Base-by-base conservation (phyloP, 306 rosid species). In the Vicia faba region DNA sequence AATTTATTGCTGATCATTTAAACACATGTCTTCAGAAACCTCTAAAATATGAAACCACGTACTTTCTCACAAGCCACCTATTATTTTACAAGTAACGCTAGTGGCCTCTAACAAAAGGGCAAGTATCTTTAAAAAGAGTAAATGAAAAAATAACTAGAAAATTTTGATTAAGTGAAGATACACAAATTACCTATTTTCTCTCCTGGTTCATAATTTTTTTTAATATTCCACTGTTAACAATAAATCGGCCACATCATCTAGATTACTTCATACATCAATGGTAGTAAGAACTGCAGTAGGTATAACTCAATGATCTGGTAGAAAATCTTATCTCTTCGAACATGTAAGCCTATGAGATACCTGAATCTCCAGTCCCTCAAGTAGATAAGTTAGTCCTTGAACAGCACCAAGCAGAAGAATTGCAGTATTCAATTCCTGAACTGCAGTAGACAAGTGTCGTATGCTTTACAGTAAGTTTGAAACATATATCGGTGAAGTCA, bases 11-110 rank as follows among this genome's bases (percentile, higher is more conserved):
- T 33, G 38, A 33, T 45, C 92, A 66, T 74, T 72, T 10, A 88
- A 71, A 65, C 83, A 67, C 84, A 83, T 80, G 61, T 83, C 81
- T 4, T 88, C 97, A 55, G 84, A 80, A 2, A 79, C 89, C 60
- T 84, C 85, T 25, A 85, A 50, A 51, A 88, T 74, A 1, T 85
- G 53, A n/a, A 88, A 93, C 73, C 83, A 43, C 74, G 78, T 61
- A 77, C 82, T 61, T 86, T 80, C 77, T 86, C 87, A 29, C 86
- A 83, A 3, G 60, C 82, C 69, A 88, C 76, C 66, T 50, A 85
- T 87, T 46, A 11, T 69, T 26, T 11, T 55, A 55, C 16, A 55
- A 25, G 16, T 13, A 26, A 12, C 3, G 38, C 10, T 5, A 0
- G 10, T 45, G 50, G 16, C 15, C 4, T 26, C 61, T 26, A 55